Conservation (phyloP, 345 rosid genomes). For the Boechera stricta region DNA sequence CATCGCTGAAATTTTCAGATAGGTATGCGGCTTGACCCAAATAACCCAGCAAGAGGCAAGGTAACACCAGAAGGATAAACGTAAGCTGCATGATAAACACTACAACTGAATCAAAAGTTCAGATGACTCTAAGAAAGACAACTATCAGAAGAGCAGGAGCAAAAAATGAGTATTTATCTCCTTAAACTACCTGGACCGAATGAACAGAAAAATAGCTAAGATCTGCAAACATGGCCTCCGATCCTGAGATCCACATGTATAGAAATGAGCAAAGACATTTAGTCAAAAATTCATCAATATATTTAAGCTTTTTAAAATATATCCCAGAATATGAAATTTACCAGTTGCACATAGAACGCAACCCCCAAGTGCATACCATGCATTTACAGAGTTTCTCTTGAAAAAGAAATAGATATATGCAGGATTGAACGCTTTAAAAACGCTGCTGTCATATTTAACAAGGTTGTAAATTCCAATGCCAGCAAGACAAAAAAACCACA, state of each 20-base stretch:
- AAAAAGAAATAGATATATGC: conserved; percentile 80
- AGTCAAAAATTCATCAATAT: conserved; percentile 14
- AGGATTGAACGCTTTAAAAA: conserved; percentile 91
- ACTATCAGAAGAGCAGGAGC: conserved; percentile 7
- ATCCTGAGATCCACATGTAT: conserved; percentile 61
- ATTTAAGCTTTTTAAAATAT: conserved; percentile 10
- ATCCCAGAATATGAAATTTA: conserved; percentile 41
- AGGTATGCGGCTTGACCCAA: conserved; percentile 99
- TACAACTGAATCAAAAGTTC: conserved; percentile 51
- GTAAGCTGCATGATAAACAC: conserved; percentile 87
- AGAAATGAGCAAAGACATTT: conserved; percentile 18
- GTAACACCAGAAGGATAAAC: conserved; percentile 89
- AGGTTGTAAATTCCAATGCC: conserved; percentile 89
- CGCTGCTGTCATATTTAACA: conserved; percentile 75
- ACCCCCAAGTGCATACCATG: conserved; percentile 97
- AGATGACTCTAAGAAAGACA: conserved; percentile 35
- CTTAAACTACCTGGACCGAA: conserved; percentile 85
- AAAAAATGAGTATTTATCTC: conserved; percentile 22
- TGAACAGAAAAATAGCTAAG: conserved; percentile 95
- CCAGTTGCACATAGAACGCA: conserved; percentile 98
- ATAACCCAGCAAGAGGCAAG: conserved; percentile 98
- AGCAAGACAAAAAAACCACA: conserved; percentile 96
- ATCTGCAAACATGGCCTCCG: conserved; percentile 99
- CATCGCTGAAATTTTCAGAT: conserved; percentile 56
- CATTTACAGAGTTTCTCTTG: conserved; percentile 83